A percentile compares a stretch with the other conserved stretches of the same genome.
phyloP scores from a whole-genome alignment of 306 rosid species.

The Medicago lupulina region DNA sequence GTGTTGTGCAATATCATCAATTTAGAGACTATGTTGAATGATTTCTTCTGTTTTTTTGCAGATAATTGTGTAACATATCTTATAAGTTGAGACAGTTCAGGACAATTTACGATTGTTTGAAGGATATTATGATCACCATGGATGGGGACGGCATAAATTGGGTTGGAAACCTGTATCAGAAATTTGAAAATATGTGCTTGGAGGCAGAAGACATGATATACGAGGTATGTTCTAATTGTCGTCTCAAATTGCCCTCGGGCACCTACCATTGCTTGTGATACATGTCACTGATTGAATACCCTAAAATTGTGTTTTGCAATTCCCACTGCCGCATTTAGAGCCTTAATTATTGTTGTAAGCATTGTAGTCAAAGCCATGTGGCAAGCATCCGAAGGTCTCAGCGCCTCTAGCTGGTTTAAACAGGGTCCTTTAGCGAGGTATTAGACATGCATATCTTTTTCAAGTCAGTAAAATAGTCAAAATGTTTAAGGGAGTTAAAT shows the following conservation, averaged over 20 bases:
- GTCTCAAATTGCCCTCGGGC: neutral
- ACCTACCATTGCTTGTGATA: conserved; percentile 8
- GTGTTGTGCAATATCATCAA: neutral
- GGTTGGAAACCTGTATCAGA: conserved; percentile 82
- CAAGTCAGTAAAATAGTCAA: no score
- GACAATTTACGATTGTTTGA: conserved; percentile 28
- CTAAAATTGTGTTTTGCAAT: neutral
- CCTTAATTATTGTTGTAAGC: neutral
- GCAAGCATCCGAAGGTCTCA: no score
- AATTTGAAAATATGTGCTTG: conserved; percentile 85
- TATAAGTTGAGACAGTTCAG: conserved; percentile 38
- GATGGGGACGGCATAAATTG: conserved; percentile 80
- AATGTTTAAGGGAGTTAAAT: no score
- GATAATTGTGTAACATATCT: conserved; percentile 39
- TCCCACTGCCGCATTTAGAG: neutral
- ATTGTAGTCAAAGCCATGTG: neutral
- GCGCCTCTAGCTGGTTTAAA: no score
- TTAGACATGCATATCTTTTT: no score
- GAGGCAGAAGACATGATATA: conserved; percentile 82
- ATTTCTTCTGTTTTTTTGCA: conserved; percentile 38
- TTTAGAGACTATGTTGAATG: conserved; percentile 17
- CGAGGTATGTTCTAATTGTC: conserved; percentile 58
- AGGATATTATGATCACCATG: conserved; percentile 56
- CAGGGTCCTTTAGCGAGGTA: no score
- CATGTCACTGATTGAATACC: conserved; percentile 26